These are phyloP conservation scores for Chondrus crispus DNA, from an alignment of 23 red algal species.

Conservation along the genomic window DNA sequence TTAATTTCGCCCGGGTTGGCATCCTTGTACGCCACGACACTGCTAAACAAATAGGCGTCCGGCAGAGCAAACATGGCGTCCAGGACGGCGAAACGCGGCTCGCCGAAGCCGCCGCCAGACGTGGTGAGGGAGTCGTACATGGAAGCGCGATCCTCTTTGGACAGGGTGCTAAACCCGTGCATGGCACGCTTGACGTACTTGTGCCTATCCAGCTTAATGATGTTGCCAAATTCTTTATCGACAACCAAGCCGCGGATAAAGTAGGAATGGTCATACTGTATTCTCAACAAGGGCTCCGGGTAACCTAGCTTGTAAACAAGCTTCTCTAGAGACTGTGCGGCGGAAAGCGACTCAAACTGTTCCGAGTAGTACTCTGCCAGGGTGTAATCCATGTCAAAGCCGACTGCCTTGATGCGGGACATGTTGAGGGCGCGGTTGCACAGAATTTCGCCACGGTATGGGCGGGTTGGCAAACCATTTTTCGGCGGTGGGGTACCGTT, in stretches of 20 bases:
- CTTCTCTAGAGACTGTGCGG: constrained; percentile 72
- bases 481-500: not conserved
- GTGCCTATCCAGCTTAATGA: constrained; percentile 98
- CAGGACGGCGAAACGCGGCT: constrained; percentile 81
- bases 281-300: constrained; percentile 61
- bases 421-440: constrained; percentile 98
- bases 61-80: constrained; percentile 98
- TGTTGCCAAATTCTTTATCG: constrained; percentile 93
- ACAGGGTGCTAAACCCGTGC: constrained; percentile 78
- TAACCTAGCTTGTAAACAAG: constrained; percentile 80
- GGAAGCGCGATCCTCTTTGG: constrained; percentile 73
- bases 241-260: constrained; percentile 94
- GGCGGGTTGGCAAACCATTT: too few relatives aligned
- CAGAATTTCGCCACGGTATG: constrained; percentile 91
- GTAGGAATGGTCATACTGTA: constrained; percentile 81
- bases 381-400: constrained; percentile 99
- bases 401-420: constrained; percentile 84
- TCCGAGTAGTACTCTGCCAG: constrained; percentile 90
- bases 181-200: constrained; percentile 98
- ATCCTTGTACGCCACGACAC: constrained; percentile 79
- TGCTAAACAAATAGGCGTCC: constrained; percentile 93
- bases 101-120: constrained; percentile 70
- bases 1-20: constrained; percentile 62
- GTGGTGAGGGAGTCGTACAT: constrained; percentile 79
- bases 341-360: constrained; percentile 84